Percentiles rank a stretch among this genome's conserved stretches.
These are phyloP conservation scores for Chlorella sp. DNA, from an alignment of 139 green algal genomes.

Conservation along the genomic window DNA sequence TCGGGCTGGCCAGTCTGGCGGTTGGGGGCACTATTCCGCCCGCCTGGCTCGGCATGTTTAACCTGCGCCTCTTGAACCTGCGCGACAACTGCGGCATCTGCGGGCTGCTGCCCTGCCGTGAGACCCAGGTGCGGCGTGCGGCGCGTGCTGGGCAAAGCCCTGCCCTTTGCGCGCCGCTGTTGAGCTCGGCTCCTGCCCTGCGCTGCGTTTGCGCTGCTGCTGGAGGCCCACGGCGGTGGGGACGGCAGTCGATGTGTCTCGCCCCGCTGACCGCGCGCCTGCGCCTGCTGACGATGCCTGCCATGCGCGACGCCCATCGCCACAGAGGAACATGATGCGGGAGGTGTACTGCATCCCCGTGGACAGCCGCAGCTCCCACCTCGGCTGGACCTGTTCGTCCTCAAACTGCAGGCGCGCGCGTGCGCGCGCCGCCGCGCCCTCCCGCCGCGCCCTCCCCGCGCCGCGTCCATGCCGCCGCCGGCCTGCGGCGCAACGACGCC, in stretches of 20 bases:
- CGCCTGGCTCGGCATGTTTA: background rate
- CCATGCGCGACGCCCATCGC: too few relatives aligned
- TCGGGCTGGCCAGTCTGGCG: background rate
- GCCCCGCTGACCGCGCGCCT: background rate
- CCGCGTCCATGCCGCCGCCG: background rate
- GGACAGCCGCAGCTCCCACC: too few relatives aligned
- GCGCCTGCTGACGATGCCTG: background rate
- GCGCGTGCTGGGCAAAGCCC: background rate
- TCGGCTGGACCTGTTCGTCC: too few relatives aligned
- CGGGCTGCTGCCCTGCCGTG: background rate
- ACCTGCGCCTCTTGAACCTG: background rate
- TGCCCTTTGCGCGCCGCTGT: too few relatives aligned
- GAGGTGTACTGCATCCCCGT: too few relatives aligned
- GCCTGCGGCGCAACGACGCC: background rate
- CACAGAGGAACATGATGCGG: too few relatives aligned
- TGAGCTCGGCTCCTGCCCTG: too few relatives aligned
- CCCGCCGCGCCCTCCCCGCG: background rate
- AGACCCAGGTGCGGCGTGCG: background rate
- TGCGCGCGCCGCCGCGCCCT: too few relatives aligned
- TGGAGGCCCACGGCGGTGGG: background rate
- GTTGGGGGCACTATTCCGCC: background rate
- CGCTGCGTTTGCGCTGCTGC: too few relatives aligned
- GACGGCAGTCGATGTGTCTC: too few relatives aligned
- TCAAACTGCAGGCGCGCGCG: too few relatives aligned
- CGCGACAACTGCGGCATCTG: slow-evolving; percentile 8